Evolutionary conservation across 2,329 filamentous ascomycete genomes (phyloP), one percentile per base, ranked within the genome.

Genomic region (Bipolaris victoriae): DNA sequence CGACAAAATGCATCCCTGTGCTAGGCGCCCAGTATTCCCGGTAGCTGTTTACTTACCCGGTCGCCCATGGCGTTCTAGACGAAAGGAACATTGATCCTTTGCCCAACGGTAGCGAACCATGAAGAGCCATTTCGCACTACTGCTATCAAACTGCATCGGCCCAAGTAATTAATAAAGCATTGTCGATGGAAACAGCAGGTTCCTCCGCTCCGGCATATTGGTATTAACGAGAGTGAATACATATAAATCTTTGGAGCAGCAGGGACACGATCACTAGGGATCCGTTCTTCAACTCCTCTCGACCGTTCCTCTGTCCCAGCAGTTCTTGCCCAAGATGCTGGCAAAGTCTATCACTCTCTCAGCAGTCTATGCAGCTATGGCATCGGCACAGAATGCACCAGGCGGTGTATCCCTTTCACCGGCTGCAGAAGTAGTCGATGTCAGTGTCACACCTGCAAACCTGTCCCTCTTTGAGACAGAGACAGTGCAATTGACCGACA

Each of bases 401-500:
- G 46, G 60, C 26, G 58, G 61, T 33, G 52, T 61, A 18, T 61
- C 62, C 9, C 41, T 71, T 24, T 59, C 64, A 24, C 69, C 71
- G 36, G 71, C 70, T 37, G 68, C 67, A 1, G 66, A 69, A 33
- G 68, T 64, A 3, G 59, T 71, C 31, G 54, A 63, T 48, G 33
- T 55, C n/a, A 49, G 62, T 33, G 49, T 48, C 5, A 69, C 63
- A 11, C 54, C 59, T 11, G 70, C 70, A 4, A 65, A 65, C 7
- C 57, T 68, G 5, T 49, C 60, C 7, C 46, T 73, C 5, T 69
- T 73, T 26, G 52, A 63, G 5, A 26, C 20, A 1, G 70, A 73
- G 48, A 54, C 52, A 5, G 49, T 69, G 20, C 69, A 73, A 37
- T 53, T 73, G 47, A 72, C 69, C 1, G 68, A 73, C 41, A 48